These are phyloP conservation scores for Sugiyamaella smithiae DNA, from an alignment of 805 yeast species.

Conservation along the genomic window DNA sequence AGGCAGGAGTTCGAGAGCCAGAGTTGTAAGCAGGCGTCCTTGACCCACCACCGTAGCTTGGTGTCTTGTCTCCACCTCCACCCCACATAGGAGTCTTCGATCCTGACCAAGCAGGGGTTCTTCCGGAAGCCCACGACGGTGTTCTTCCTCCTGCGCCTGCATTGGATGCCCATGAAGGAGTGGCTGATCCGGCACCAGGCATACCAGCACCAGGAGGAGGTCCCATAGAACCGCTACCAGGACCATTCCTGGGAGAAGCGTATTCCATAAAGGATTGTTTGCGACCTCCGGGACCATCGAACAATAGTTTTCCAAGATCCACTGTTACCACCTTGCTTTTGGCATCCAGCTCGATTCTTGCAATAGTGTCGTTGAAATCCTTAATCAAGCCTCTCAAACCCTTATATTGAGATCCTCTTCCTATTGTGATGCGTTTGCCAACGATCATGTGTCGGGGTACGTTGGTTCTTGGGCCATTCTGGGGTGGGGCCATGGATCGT, in stretches of 20 bases:
- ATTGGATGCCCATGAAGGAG: conserved; percentile 33
- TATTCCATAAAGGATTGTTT: conserved; percentile 2
- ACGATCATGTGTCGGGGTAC: conserved; percentile 70
- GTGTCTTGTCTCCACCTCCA: conserved; percentile 38
- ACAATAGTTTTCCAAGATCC: conserved; percentile 72
- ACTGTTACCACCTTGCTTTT: conserved; percentile 85
- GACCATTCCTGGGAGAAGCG: conserved; percentile 16
- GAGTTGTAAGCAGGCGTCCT: conserved; percentile 38
- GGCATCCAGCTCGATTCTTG: conserved; percentile 91
- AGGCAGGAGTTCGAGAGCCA: conserved; percentile 52
- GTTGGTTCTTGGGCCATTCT: neutral
- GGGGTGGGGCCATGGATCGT: conserved; percentile 49
- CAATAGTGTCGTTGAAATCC: conserved; percentile 88
- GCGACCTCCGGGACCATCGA: conserved; percentile 39
- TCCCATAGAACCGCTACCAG: conserved; percentile 32
- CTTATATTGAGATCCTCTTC: conserved; percentile 87
- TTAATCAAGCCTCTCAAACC: conserved; percentile 91
- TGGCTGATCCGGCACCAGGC: conserved; percentile 25
- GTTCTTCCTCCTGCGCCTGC: conserved; percentile 44
- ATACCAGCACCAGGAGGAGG: conserved; percentile 47
- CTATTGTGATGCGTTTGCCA: conserved; percentile 79
- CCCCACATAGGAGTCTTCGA: conserved; percentile 56
- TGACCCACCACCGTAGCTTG: conserved; percentile 34
- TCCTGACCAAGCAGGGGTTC: conserved; percentile 43
- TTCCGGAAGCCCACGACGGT: conserved; percentile 36